Evolutionary conservation across 1,284 basidiomycete species (phyloP).

Genomic region (Trametes versicolor): DNA sequence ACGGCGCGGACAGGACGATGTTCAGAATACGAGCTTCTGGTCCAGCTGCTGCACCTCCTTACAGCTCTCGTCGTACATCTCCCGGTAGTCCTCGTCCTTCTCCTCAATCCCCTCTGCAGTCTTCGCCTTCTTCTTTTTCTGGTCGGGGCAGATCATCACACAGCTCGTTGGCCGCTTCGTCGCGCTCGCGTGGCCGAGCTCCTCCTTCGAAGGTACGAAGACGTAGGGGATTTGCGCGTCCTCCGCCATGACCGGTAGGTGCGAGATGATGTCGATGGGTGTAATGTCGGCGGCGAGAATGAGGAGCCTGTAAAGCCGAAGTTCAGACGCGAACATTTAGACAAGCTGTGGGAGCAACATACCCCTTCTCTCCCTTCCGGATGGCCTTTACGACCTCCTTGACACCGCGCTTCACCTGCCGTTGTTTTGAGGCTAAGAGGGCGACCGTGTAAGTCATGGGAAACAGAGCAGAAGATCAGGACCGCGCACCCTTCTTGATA

Average conservation of each 20-base stretch:
- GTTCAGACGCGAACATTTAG: constrained; percentile 15
- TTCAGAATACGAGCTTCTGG: constrained; percentile 71
- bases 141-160: constrained; percentile 90
- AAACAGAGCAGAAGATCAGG: not conserved
- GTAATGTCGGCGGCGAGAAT: constrained; percentile 97
- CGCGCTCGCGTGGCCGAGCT: constrained; percentile 93
- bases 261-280: constrained; percentile 98
- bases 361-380: constrained; percentile 96
- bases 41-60: constrained; percentile 88
- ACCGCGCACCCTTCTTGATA: constrained; percentile 83
- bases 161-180: constrained; percentile 99
- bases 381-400: constrained; percentile 98
- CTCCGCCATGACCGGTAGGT: constrained; percentile 94
- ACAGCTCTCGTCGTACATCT: constrained; percentile 86
- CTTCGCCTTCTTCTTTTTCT: constrained; percentile 79
- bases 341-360: constrained; percentile 42
- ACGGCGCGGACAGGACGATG: constrained; percentile 12
- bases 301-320: constrained; percentile 69
- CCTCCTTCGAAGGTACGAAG: constrained; percentile 89
- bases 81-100: constrained; percentile 84
- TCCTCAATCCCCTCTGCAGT: constrained; percentile 71
- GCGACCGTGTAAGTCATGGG: not conserved
- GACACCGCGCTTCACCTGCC: constrained; percentile 94
- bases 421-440: constrained; percentile 82
- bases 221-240: constrained; percentile 96